Evolutionary conservation across 2,329 filamentous ascomycete species (phyloP).

Genomic region (Sordariomycetes sp.): DNA sequence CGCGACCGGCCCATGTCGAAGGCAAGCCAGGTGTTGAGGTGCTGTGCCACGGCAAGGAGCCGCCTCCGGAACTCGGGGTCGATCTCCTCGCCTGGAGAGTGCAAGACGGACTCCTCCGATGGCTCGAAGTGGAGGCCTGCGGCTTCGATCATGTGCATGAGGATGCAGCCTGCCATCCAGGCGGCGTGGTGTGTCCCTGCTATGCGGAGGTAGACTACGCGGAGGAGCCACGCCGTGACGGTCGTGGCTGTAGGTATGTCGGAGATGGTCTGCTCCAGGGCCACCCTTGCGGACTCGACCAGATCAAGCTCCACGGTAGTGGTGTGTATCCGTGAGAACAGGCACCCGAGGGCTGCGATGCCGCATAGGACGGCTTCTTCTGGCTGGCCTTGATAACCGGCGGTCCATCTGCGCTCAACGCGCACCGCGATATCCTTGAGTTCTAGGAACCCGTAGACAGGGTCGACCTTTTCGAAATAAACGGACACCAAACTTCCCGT

Average conservation of each 20-base stretch:
- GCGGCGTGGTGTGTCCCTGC: slow-evolving; percentile 37
- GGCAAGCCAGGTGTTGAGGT: slow-evolving; percentile 45
- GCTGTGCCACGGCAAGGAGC: slow-evolving; percentile 36
- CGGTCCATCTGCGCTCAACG: slow-evolving; percentile 18
- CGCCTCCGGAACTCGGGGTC: slow-evolving; percentile 25
- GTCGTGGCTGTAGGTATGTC: slow-evolving; percentile 19
- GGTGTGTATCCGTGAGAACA: slow-evolving; percentile 32
- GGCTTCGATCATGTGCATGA: slow-evolving; percentile 46
- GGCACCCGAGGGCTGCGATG: slow-evolving; percentile 36
- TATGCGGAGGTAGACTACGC: slow-evolving; percentile 37
- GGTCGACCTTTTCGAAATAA: slow-evolving; percentile 39
- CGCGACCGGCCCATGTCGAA: slow-evolving; percentile 43
- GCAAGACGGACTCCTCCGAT: slow-evolving; percentile 9
- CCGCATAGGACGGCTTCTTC: slow-evolving; percentile 37
- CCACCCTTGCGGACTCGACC: slow-evolving; percentile 26
- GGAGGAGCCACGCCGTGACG: slow-evolving; percentile 38
- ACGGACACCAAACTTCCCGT: slow-evolving; percentile 29
- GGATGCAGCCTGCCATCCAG: slow-evolving; percentile 42
- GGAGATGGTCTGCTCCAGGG: slow-evolving; percentile 26
- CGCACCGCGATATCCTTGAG: slow-evolving; percentile 15
- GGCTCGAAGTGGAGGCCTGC: slow-evolving; percentile 30
- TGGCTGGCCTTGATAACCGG: slow-evolving; percentile 11
- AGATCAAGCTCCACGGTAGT: slow-evolving; percentile 27
- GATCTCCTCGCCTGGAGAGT: slow-evolving; percentile 10
- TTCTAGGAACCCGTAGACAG: slow-evolving; percentile 35